Evolutionary conservation across 352 stramenopile species (phyloP), one percentile per base, ranked within the genome.

Genomic region (Globisporangium uncinulatum): DNA sequence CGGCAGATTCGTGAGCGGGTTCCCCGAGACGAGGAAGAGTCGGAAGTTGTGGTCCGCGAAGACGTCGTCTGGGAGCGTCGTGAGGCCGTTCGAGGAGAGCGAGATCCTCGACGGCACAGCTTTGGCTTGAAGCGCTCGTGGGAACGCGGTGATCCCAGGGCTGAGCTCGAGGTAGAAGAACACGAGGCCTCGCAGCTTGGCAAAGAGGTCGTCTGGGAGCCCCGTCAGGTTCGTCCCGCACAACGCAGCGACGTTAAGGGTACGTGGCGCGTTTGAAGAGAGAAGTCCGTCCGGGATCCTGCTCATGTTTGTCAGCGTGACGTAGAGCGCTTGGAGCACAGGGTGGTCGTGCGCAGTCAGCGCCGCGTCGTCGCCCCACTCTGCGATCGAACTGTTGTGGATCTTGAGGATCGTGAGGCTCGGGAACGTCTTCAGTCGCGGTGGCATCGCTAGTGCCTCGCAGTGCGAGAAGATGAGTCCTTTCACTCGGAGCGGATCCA

Each of bases 321-420:
- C 2, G 50, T 41, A 46, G 19, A 56, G 34, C n/a, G 20, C 17
- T 19, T 46, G 17, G 9, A 69, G 17, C 1, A 6, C 19, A 0
- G 29, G 46, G 36, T 65, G 44, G n/a, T 44, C 29, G 2, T 29
- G 9, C 0, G 21, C 3, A 0, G 57, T 54, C 20, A 66, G 31
- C 21, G 57, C 54, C 6, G 57, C 54, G 13, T 56, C 36, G 4
- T 51, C 47, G 0, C 31, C 9, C 62, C 62, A 69, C 7, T 51
- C 37, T 14, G 58, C 41, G 3, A 66, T 19, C 7, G 59, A 66
- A 17, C 53, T 62, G 54, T 70, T 70, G 54, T 58, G 61, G 17
- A 70, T 50, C 39, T 70, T 61, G 31, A 66, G 44, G 44, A 50
- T 54, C 6, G 55, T 14, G 21, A 71, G 39, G 36, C 59, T 54